Conservation (phyloP, 2,329 filamentous ascomycete genomes). For the Arthrobotrys iridis region DNA sequence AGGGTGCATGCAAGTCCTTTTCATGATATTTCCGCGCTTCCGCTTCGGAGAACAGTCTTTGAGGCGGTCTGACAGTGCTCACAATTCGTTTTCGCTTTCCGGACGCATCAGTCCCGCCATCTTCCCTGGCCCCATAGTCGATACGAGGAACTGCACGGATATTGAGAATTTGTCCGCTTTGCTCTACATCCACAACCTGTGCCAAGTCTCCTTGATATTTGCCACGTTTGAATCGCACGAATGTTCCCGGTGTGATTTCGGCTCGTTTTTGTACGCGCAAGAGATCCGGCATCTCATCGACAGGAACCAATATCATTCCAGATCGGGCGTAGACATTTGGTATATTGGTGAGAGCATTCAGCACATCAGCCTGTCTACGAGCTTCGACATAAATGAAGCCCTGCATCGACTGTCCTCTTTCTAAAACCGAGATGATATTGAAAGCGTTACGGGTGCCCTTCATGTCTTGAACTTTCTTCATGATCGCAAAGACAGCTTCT, state of each 20-base stretch:
- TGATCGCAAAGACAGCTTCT: slow-evolving; percentile 86
- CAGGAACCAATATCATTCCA: slow-evolving; percentile 87
- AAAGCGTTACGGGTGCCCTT: slow-evolving; percentile 80
- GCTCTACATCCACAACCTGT: slow-evolving; percentile 89
- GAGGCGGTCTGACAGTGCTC: slow-evolving; percentile 77
- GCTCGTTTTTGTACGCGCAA: slow-evolving; percentile 88
- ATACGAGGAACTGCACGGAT: slow-evolving; percentile 89
- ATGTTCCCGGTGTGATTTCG: slow-evolving; percentile 83
- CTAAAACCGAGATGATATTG: slow-evolving; percentile 88
- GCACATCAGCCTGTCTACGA: slow-evolving; percentile 83
- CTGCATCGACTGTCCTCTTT: slow-evolving; percentile 87
- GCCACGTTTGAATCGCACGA: slow-evolving; percentile 84
- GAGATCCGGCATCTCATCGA: slow-evolving; percentile 98
- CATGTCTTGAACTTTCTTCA: slow-evolving; percentile 86
- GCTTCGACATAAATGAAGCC: slow-evolving; percentile 97
- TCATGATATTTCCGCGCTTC: slow-evolving; percentile 91
- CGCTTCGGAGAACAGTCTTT: slow-evolving; percentile 88
- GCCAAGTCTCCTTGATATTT: slow-evolving; percentile 90
- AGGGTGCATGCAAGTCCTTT: slow-evolving; percentile 67
- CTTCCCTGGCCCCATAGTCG: slow-evolving; percentile 89
- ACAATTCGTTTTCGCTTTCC: slow-evolving; percentile 81
- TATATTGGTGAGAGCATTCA: slow-evolving; percentile 82
- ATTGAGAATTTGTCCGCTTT: slow-evolving; percentile 87
- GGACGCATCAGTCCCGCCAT: slow-evolving; percentile 67
- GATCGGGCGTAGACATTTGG: slow-evolving; percentile 88